Percentiles rank a stretch among this genome's conserved stretches.
These are phyloP conservation scores for Paecilomyces sp. DNA, from an alignment of 2,329 filamentous ascomycete genomes.

Conservation along the genomic window DNA sequence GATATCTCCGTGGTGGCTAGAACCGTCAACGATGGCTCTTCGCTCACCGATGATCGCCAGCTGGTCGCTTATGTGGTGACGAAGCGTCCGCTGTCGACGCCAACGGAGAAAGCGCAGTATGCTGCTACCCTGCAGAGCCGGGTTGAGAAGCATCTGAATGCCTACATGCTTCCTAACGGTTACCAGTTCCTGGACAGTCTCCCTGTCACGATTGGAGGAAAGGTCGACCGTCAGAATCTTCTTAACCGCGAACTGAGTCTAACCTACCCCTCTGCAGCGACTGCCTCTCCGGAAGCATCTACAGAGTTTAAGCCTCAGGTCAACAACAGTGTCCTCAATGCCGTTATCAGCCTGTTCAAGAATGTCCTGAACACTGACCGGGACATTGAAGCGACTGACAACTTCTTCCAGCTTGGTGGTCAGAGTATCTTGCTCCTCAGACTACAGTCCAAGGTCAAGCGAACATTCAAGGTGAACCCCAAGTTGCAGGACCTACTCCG, in stretches of 20 bases:
- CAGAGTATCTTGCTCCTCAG: neutral
- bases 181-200: slow-evolving; percentile 11
- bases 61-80: slow-evolving; percentile 10
- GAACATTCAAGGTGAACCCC: neutral
- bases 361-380: slow-evolving; percentile 6
- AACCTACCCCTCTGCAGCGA: slow-evolving; percentile 4
- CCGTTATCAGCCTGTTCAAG: slow-evolving; percentile 7
- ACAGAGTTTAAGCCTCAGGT: neutral
- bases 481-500: neutral
- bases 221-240: slow-evolving; percentile 9
- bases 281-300: neutral
- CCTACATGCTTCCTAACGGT: slow-evolving; percentile 11
- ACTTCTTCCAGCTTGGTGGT: slow-evolving; percentile 6
- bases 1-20: slow-evolving; percentile 60
- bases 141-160: slow-evolving; percentile 6
- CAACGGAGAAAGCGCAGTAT: neutral
- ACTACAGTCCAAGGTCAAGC: neutral
- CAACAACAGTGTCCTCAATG: slow-evolving; percentile 2
- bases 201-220: slow-evolving; percentile 10
- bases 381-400: slow-evolving; percentile 5
- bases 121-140: neutral
- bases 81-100: neutral
- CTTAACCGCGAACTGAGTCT: slow-evolving; percentile 6
- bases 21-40: slow-evolving; percentile 38
- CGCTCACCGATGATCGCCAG: slow-evolving; percentile 6